Evolutionary conservation across 176 grass and related monocot species (phyloP), one percentile per base, ranked within the genome.

Genomic region (Pontederia crassipes): DNA sequence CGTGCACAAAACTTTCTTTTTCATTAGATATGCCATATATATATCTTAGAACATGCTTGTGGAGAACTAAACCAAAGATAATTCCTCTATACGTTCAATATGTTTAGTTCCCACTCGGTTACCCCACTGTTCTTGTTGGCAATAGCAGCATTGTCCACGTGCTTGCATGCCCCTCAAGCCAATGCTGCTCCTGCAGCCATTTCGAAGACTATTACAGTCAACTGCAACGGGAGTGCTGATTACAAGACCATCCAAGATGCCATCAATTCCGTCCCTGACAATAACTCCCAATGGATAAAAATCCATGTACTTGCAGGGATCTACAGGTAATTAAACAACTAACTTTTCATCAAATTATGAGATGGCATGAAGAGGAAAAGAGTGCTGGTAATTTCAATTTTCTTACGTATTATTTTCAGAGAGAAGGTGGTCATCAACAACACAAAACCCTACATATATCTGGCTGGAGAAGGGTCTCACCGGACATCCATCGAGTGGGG

Each of bases 401-500:
- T 55, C 29, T 12, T 0, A 27, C 1, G 12, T 45, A 20, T 57
- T 57, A 18, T 15, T 18, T 3, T 11, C 35, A 88, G 85, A 3
- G 85, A 88, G 78, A 88, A 88, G 70, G 80, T 88, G 60, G 12
- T 0, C 0, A 45, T 80, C 61, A 64, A 73, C 2, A 9, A 11
- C 8, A 66, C 65, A 61, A 77, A 83, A 55, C 59, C 59, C 45
- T 80, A 77, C 73, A 74, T 88, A 55, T 27, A 83, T 35, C 55
- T 88, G 54, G 76, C 83, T 66, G 85, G 77, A 28, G 80, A 83
- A 24, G 85, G 80, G 32, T 32, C 15, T 8, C 2, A 54, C 5
- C 49, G 74, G 52, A 88, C 81, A 18, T 68, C 66, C 13, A 80
- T 89, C 14, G 66, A 78, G 67, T 84, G 74, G 81, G 66, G 35